Percentiles rank a stretch among this genome's conserved stretches.
Conservation (phyloP, 2,329 filamentous ascomycete genomes). For the Celoporthe dispersa region DNA sequence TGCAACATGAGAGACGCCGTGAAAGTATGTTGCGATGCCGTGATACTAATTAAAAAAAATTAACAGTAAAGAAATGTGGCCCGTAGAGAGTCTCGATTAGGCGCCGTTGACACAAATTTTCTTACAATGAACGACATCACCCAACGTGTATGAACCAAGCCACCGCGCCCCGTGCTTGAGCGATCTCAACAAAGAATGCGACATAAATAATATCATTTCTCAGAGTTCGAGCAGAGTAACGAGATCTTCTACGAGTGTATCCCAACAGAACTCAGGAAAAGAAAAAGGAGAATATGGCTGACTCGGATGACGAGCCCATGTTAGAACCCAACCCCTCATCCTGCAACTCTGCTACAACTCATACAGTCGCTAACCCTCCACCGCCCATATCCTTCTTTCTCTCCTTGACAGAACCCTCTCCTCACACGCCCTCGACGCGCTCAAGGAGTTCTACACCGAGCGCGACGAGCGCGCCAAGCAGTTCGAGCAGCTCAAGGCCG, state of each 20-base stretch:
- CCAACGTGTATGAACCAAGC: not conserved
- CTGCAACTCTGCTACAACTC: not conserved
- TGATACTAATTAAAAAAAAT: not conserved
- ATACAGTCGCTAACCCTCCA: not conserved
- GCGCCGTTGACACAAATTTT: not conserved
- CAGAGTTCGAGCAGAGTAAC: not conserved
- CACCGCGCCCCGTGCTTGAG: not conserved
- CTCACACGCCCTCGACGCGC: slow-evolving; percentile 66
- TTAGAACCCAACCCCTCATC: slow-evolving; percentile 38
- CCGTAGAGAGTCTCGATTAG: not conserved
- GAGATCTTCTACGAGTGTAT: not conserved
- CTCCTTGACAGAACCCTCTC: slow-evolving; percentile 61
- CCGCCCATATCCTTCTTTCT: not conserved
- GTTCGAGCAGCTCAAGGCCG: slow-evolving; percentile 69
- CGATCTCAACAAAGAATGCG: not conserved
- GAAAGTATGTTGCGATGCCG: not conserved
- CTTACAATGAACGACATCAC: not conserved
- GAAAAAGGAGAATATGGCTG: slow-evolving; percentile 32
- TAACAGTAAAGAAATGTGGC: not conserved
- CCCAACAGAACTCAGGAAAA: not conserved
- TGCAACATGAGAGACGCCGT: slow-evolving; percentile 9
- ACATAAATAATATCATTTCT: not conserved
- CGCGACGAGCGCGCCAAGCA: slow-evolving; percentile 67
- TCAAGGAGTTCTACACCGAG: slow-evolving; percentile 76
- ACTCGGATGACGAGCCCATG: slow-evolving; percentile 55